Base-by-base conservation (phyloP, 768 basidiomycete genomes). In the Mycena chlorophos region DNA sequence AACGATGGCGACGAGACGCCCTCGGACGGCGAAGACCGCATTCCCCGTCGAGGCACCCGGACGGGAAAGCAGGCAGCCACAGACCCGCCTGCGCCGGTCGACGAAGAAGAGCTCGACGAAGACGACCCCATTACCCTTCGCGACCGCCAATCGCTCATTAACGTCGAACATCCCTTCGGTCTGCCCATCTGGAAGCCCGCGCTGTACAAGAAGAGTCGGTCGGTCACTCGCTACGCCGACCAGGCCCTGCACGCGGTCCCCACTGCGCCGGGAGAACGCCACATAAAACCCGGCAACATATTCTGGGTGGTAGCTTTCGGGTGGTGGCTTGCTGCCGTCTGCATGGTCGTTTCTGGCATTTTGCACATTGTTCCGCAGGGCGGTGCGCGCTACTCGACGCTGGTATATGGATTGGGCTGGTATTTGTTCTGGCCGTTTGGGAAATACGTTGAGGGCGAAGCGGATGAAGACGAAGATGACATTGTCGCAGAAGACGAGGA, bases 101-200 rank as follows among this genome's bases (percentile, higher is more conserved):
- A 64, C 19, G 72, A 74, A 19, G 66, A 65, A 0, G 65, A 60
- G 8, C 61, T 60, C 39, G 66, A 65, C 34, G 88, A 87, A n/a
- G 86, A 87, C 27, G 94, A 95, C 64, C 91, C 86, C 3, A 89
- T 96, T 59, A 98, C 96, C 0, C 74, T 99, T 63, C 92, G 89
- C 72, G 94, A 98, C 63, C 84, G 97, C 27, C 97, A 99, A 71
- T 97, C 95, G 39, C 89, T 97, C 64, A 97, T 98, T 69, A 99
- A 99, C 73, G 95, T 97, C 67, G 92, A 96, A 68, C 97, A 99
- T 71, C 97, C 97, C 14, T 99, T 99, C 71, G 97, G 97, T 77
- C 79, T 99, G 56, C 96, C 93, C 34, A 98, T 99, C 68, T 99
- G 97, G 97, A 99, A 99, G 71, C 97, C 97, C 20, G 97, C 97